Percentiles rank a stretch among this genome's conserved stretches.
Conservation (phyloP, 2,329 filamentous ascomycete species). For the Cercospora zeina region DNA sequence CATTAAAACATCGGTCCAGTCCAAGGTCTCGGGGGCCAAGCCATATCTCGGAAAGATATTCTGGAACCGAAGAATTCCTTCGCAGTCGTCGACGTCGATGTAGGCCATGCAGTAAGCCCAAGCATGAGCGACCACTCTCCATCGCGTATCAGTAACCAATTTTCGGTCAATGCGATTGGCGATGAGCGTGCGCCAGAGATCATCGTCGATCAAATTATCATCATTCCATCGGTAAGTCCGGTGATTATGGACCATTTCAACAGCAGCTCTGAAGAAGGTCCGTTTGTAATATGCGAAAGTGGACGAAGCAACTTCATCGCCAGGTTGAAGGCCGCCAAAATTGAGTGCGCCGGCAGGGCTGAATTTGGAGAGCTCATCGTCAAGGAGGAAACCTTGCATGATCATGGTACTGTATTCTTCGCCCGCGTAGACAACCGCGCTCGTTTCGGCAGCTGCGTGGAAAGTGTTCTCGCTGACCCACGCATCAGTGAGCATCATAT, state of each 20-base stretch:
- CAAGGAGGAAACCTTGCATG: background rate
- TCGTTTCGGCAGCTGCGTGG: background rate
- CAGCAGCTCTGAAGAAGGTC: background rate
- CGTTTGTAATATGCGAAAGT: background rate
- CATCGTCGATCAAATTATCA: background rate
- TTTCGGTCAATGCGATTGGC: background rate
- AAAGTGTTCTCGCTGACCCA: background rate
- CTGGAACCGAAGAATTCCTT: background rate
- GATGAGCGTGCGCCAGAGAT: background rate
- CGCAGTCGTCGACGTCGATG: background rate
- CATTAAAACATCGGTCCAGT: background rate
- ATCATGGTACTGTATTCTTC: background rate
- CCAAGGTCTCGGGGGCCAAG: background rate
- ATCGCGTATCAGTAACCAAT: background rate
- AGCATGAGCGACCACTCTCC: background rate
- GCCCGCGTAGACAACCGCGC: background rate
- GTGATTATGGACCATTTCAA: background rate
- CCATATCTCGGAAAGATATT: background rate
- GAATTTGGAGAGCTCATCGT: background rate
- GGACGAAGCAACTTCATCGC: background rate
- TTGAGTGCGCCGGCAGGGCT: background rate
- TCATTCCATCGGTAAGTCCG: background rate
- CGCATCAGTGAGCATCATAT: background rate
- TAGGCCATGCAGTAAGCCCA: conserved; percentile 1
- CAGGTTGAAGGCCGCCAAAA: background rate